A percentile compares a stretch with the other conserved stretches of the same genome.
Conservation (phyloP, 2,329 filamentous ascomycete genomes). For the Elsinoe batatas region DNA sequence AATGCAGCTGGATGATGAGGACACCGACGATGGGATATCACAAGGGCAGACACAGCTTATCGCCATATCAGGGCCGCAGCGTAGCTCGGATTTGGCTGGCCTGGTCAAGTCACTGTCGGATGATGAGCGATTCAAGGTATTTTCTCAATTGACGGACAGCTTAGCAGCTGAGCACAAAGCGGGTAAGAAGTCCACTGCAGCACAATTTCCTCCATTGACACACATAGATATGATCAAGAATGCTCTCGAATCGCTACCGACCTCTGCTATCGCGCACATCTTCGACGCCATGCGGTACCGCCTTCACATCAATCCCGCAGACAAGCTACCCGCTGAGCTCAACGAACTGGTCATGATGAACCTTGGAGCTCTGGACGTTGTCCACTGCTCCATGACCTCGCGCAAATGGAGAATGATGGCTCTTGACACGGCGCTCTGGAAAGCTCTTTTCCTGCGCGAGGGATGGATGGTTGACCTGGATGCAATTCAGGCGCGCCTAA, state of each 20-base stretch:
- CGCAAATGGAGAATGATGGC: constrained; percentile 73
- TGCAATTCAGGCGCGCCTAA: constrained; percentile 22
- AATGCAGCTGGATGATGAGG: constrained; percentile 28
- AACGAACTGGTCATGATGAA: constrained; percentile 82
- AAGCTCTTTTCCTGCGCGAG: constrained; percentile 68
- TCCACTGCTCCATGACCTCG: constrained; percentile 70
- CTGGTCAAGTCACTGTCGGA: constrained; percentile 15
- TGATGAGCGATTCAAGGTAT: constrained; percentile 15
- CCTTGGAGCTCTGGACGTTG: constrained; percentile 68
- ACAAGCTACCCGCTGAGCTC: constrained; percentile 78
- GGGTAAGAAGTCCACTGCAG: background rate
- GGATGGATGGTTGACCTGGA: constrained; percentile 53
- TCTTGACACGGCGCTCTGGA: constrained; percentile 78
- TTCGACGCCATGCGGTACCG: constrained; percentile 71
- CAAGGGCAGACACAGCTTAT: background rate
- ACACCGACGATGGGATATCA: constrained; percentile 16
- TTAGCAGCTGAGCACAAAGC: constrained; percentile 12
- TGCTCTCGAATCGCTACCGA: constrained; percentile 67
- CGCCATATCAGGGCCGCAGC: background rate
- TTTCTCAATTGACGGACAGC: constrained; percentile 7
- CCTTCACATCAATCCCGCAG: constrained; percentile 86
- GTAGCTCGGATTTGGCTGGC: background rate
- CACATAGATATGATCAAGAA: constrained; percentile 67
- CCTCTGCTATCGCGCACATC: constrained; percentile 67
- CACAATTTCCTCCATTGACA: background rate